A percentile compares a stretch with the other conserved stretches of the same genome.
These are phyloP conservation scores for Chytridium lagenaria DNA, from an alignment of 371 early-diverging fungal genomes.

Conservation along the genomic window DNA sequence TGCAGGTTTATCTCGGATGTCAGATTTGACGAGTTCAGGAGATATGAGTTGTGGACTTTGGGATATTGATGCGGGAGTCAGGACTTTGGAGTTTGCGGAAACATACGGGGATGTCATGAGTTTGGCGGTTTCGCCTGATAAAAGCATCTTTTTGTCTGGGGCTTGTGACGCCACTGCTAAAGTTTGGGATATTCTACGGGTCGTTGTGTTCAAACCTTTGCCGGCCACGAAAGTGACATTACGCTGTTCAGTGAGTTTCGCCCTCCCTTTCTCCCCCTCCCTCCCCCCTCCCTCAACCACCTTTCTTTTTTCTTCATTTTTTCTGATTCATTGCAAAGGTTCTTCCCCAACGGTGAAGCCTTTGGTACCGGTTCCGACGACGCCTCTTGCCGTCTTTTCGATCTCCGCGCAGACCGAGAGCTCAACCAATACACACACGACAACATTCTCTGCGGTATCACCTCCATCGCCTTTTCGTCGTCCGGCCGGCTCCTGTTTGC, in stretches of 20 bases:
- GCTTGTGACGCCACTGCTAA: conserved; percentile 97
- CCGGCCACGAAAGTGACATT: conserved; percentile 97
- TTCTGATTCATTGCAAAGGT: conserved; percentile 67
- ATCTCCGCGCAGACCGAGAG: conserved; percentile 96
- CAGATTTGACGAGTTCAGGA: conserved; percentile 94
- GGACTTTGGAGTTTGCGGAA: conserved; percentile 92
- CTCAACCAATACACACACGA: conserved; percentile 95
- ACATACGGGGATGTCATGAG: conserved; percentile 99
- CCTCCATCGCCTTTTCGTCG: conserved; percentile 92
- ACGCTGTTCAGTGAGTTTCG: conserved; percentile 90
- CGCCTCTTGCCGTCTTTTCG: conserved; percentile 95
- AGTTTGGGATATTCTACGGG: conserved; percentile 95
- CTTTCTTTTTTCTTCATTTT: background rate
- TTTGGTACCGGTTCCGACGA: conserved; percentile 98
- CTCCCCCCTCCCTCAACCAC: background rate
- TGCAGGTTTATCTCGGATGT: conserved; percentile 93
- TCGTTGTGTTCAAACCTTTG: conserved; percentile 94
- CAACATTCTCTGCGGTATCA: conserved; percentile 94
- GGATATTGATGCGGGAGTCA: conserved; percentile 97
- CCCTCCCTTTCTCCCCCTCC: background rate
- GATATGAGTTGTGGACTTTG: conserved; percentile 99
- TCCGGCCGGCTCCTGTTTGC: conserved; percentile 95
- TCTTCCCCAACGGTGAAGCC: conserved; percentile 97
- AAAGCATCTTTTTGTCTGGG: conserved; percentile 94
- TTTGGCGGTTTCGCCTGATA: conserved; percentile 83